Conservation (phyloP, 805 yeast genomes). For the Cyberlindnera lachancei region DNA sequence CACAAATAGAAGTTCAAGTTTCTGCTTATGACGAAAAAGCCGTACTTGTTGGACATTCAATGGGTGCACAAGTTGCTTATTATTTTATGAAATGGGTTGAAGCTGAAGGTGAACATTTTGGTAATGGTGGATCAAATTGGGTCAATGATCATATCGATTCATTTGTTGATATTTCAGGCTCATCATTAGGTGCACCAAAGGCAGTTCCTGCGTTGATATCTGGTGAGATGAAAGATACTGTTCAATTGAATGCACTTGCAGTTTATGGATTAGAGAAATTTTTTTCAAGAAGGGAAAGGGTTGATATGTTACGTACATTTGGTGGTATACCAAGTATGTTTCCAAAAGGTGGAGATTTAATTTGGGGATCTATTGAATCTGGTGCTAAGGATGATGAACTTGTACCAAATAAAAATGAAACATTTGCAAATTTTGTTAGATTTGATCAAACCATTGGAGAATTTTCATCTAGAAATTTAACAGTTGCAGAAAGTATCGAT, state of each 20-base stretch:
- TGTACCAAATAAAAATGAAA: conserved; percentile 24
- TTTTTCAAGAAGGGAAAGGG: conserved; percentile 81
- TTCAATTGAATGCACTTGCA: conserved; percentile 86
- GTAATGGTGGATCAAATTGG: conserved; percentile 91
- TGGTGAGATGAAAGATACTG: conserved; percentile 98
- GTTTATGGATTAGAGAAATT: conserved; percentile 92
- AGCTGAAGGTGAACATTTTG: conserved; percentile 70
- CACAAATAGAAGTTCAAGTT: conserved; percentile 58
- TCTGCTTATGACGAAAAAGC: conserved; percentile 53
- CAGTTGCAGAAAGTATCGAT: conserved; percentile 63
- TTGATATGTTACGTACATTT: conserved; percentile 76
- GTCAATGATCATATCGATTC: conserved; percentile 79
- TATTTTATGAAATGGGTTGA: conserved; percentile 96
- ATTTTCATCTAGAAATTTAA: conserved; percentile 43
- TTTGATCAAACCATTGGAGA: conserved; percentile 42
- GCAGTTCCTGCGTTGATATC: conserved; percentile 87
- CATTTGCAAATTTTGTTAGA: conserved; percentile 70
- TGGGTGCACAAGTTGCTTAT: conserved; percentile 89
- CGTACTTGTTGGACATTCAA: conserved; percentile 84
- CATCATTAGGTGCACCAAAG: conserved; percentile 91
- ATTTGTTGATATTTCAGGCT: conserved; percentile 81
- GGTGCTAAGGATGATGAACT: conserved; percentile 65
- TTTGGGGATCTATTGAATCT: conserved; percentile 68
- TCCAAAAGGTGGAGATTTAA: conserved; percentile 86
- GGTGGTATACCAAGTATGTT: conserved; percentile 96